A percentile compares a stretch with the other conserved stretches of the same genome.
Conservation (phyloP, 495 filamentous ascomycete species). For the Tuber indicum region DNA sequence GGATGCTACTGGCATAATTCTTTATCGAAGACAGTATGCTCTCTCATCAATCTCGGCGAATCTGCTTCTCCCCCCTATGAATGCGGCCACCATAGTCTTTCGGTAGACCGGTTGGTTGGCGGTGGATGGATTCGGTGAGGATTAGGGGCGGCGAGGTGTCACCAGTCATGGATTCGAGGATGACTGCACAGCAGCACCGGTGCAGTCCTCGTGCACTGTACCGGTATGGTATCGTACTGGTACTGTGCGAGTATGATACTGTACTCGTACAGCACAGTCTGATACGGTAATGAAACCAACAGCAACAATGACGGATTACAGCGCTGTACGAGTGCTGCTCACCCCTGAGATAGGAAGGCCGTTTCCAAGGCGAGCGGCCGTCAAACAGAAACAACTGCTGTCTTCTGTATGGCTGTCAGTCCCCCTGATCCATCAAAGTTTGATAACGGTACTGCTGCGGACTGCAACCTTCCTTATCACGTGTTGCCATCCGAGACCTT, state of each 20-base stretch:
- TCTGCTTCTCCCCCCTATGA: not conserved
- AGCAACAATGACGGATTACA: not conserved
- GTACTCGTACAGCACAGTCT: not conserved
- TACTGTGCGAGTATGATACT: not conserved
- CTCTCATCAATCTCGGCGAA: not conserved
- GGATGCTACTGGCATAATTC: not conserved
- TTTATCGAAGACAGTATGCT: not conserved
- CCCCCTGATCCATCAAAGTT: conserved; percentile 2
- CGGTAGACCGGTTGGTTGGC: not conserved
- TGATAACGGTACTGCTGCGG: not conserved
- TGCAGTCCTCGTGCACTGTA: not conserved
- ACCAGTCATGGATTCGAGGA: not conserved
- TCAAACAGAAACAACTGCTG: conserved; percentile 4
- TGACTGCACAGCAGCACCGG: not conserved
- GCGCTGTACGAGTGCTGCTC: not conserved
- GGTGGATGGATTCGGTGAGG: not conserved
- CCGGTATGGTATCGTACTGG: not conserved
- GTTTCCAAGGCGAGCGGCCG: not conserved
- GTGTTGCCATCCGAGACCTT: not conserved
- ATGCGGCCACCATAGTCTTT: not conserved
- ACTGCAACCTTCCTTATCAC: conserved; percentile 3
- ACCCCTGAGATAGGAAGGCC: not conserved
- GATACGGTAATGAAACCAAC: not conserved
- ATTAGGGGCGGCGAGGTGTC: not conserved
- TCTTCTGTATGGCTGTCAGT: not conserved